Evolutionary conservation across 2,329 filamentous ascomycete species (phyloP), one percentile per base, ranked within the genome.

Genomic region (Aspergillus sp.): DNA sequence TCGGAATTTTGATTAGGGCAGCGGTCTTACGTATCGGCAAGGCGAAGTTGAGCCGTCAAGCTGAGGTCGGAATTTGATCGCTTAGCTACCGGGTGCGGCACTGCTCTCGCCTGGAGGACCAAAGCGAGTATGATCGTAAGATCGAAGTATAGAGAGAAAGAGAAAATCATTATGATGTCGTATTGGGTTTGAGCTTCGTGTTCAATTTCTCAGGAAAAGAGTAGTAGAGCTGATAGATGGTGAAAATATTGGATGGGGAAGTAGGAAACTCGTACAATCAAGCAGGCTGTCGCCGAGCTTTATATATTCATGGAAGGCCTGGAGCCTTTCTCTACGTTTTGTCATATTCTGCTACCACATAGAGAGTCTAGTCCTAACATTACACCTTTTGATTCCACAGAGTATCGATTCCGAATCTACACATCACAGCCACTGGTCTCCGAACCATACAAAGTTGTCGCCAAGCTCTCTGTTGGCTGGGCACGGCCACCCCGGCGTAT

Each of bases 1-100:
- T 10, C 15, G 32, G 1, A 25, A 3, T 30, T 28, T 6, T 17
- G 38, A 45, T 4, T 28, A 17, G 12, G 41, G 19, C 13, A 32
- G 5, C 4, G 9, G n/a, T 62, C 61, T 48, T 41, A 69, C 67
- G 60, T 67, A 45, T 67, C 64, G 36, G 67, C 67, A 38, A 69
- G 60, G 38, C 57, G 60, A 10, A 69, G 54, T 55, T 69, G 60
- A 54, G 64, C 67, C 28, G 59, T 62, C 36, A 67, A 21, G 51
- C 64, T 67, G 30, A 69, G 64, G 25, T 67, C 61, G 21, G 63
- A 51, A 4, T 59, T 51, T 55, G 67, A 56, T 43, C 65, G 61
- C 7, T 55, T 56, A 36, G 51, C 51, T 15, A 64, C 52, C 17
- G 36, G 55, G 13, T 60, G 62, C 19, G 67, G 64, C 48, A 62